A percentile compares a stretch with the other conserved stretches of the same genome.
Conservation (phyloP, 495 filamentous ascomycete species). For the Glonium stellatum region DNA sequence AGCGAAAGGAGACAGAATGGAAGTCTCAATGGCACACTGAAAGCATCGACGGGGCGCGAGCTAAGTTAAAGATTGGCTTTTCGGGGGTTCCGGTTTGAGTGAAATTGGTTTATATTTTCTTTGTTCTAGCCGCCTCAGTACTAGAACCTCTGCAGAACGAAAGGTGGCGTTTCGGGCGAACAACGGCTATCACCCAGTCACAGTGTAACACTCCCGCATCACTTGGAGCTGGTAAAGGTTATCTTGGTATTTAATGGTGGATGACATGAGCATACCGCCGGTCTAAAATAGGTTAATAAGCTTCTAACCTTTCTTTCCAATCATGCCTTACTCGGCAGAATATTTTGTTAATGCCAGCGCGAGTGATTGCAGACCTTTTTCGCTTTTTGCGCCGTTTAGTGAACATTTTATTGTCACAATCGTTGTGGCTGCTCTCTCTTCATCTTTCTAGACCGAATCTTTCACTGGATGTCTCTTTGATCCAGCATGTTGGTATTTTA, state of each 20-base stretch:
- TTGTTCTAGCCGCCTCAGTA: neutral
- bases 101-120: neutral
- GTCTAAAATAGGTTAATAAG: no score
- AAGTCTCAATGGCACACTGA: constrained; percentile 65
- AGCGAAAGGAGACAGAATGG: constrained; percentile 59
- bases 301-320: no score
- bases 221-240: neutral
- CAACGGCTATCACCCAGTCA: neutral
- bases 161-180: neutral
- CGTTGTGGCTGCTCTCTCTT: neutral
- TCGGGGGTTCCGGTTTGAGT: constrained; percentile 36
- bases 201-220: neutral
- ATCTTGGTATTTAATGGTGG: neutral
- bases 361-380: neutral
- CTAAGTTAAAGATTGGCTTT: constrained; percentile 43
- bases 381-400: neutral
- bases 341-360: neutral
- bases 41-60: constrained; percentile 42
- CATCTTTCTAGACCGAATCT: neutral
- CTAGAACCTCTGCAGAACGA: neutral
- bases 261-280: neutral
- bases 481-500: no score
- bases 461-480: no score
- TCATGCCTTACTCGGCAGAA: neutral
- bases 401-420: no score